Base-by-base conservation (phyloP, 345 rosid genomes). In the Gynandropsis gynandra region DNA sequence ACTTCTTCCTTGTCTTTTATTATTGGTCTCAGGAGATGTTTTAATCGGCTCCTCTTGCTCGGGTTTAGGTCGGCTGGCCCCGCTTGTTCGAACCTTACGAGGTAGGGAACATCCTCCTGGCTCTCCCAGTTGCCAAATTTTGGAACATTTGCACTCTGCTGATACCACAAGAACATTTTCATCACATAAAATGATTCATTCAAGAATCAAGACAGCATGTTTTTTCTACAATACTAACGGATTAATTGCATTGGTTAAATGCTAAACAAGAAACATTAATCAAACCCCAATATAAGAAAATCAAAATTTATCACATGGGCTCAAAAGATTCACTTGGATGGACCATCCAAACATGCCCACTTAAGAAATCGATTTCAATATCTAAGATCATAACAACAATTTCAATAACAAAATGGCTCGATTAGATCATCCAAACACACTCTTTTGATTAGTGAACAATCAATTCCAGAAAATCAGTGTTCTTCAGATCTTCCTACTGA, bases 81-180 rank as follows among this genome's bases (percentile, higher is more conserved):
- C 95, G 0, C 65, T 52, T 12, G 57, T 59, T 52, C 94, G 76
- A 21, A 72, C 86, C 67, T 80, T 72, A 42, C 94, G 74, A 4
- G 96, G 72, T 89, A 89, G 29, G 96, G 97, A 68, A 83, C 83
- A 63, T 73, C 70, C 51, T 81, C 90, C 16, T 72, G 85, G 48
- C 70, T 71, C 29, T 86, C 96, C 96, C 94, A 89, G 65, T 89
- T 80, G 50, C 97, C 97, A 73, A 89, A 89, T 47, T 72, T 72
- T 0, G 97, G 96, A 39, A 86, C 97, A 41, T 67, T 75, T 0
- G 94, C 70, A 50, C 77, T 80, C 61, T 86, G 80, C 89, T 86
- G 81, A 52, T 12, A 37, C 50, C 58, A 54, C 1, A 48, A 54
- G 24, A 41, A 12, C 59, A 35, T 21, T 27, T 12, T 33, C 42